Percentiles rank a stretch among this genome's conserved stretches.
Conservation (phyloP, 768 basidiomycete genomes). For the Pilatotrama ljubarskyi region DNA sequence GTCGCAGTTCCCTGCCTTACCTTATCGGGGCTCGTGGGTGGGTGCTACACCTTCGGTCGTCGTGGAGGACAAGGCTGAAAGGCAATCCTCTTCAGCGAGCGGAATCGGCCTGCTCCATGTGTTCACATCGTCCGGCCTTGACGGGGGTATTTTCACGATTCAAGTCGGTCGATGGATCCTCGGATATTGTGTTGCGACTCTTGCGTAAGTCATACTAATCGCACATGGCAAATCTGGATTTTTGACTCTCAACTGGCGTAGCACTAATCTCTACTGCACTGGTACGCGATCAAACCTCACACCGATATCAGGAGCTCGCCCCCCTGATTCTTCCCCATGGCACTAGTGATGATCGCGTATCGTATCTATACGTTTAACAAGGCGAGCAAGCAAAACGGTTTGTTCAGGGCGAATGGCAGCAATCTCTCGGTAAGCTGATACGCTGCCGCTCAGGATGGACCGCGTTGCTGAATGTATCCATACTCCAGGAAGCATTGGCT, state of each 20-base stretch:
- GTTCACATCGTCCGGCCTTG: background rate
- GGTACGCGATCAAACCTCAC: no score
- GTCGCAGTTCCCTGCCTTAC: background rate
- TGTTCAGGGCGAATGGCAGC: background rate
- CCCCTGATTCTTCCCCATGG: no score
- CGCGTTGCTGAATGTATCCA: background rate
- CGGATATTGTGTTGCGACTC: background rate
- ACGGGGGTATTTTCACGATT: background rate
- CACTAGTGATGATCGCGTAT: background rate
- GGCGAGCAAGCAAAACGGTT: background rate
- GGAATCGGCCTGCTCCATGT: background rate
- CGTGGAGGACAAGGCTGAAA: no score
- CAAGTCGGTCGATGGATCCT: background rate
- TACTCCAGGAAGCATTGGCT: background rate
- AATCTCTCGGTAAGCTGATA: background rate
- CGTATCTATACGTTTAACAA: background rate
- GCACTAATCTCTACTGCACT: background rate
- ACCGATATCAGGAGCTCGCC: no score
- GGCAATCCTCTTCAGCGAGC: background rate
- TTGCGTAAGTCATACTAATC: background rate
- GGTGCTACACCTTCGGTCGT: background rate
- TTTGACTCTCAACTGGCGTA: no score
- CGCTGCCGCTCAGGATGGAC: no score
- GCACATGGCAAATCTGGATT: no score
- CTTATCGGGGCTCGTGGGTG: background rate